Evolutionary conservation across 164 flowering plant species (phyloP).

Genomic region (Brasenia schreberi): DNA sequence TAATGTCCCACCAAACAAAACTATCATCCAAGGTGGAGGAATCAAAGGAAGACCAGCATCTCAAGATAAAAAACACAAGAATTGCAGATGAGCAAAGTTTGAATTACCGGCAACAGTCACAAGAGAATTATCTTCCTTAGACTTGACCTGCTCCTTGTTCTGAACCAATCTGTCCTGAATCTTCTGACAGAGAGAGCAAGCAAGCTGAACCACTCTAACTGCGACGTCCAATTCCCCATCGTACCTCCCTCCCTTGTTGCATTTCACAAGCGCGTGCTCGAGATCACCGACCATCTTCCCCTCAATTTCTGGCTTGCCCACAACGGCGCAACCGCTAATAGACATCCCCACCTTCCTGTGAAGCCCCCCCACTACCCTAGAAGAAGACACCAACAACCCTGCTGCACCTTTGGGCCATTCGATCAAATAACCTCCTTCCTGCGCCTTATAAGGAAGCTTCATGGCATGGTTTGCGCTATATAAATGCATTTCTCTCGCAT

Average conservation of each 20-base stretch:
- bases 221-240: constrained; percentile 45
- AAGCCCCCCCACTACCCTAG: background rate
- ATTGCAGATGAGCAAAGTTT: background rate
- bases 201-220: constrained; percentile 61
- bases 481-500: background rate
- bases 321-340: background rate
- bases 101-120: constrained; percentile 61
- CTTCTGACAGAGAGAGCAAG: constrained; percentile 48
- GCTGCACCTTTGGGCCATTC: background rate
- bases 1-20: constrained; percentile 2
- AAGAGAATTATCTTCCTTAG: constrained; percentile 61
- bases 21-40: background rate
- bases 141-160: constrained; percentile 21
- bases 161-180: constrained; percentile 41
- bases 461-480: background rate
- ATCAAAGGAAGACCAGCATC: background rate
- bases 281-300: background rate
- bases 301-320: background rate
- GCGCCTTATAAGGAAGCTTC: background rate
- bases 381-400: background rate
- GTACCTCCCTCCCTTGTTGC: background rate
- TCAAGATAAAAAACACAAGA: background rate
- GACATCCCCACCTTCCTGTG: background rate
- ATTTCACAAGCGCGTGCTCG: background rate
- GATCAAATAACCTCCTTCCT: background rate